Evolutionary conservation across 805 yeast species (phyloP).

Genomic region (Pichia pseudocactophila): DNA sequence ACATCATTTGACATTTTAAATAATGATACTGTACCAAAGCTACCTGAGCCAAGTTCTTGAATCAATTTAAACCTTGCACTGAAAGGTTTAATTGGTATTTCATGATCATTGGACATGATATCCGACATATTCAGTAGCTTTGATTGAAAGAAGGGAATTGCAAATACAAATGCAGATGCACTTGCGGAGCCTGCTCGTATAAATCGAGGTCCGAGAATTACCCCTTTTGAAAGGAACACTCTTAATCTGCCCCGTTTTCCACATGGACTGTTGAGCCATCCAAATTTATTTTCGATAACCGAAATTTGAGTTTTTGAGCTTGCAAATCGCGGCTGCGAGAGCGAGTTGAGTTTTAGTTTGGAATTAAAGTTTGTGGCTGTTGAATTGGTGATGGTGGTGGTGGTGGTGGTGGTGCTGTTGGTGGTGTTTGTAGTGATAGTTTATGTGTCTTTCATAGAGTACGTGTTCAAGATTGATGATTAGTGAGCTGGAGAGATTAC

Average conservation of each 20-base stretch:
- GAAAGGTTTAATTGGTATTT: constrained; percentile 34
- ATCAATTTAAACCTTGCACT: constrained; percentile 39
- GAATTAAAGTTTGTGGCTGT: background rate
- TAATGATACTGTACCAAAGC: constrained; percentile 63
- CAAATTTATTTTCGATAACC: too few relatives aligned
- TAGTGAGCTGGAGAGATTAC: constrained; percentile 14
- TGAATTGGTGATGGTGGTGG: background rate
- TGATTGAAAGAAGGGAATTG: too few relatives aligned
- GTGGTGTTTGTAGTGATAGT: too few relatives aligned
- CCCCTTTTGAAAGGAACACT: constrained; percentile 1
- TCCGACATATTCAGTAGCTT: too few relatives aligned
- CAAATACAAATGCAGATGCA: background rate
- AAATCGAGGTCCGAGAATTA: background rate
- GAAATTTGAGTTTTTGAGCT: too few relatives aligned
- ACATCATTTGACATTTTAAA: constrained; percentile 39
- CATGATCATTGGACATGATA: background rate
- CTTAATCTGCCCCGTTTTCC: background rate
- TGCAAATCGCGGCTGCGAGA: too few relatives aligned
- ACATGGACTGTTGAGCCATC: too few relatives aligned
- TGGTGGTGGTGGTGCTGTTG: too few relatives aligned
- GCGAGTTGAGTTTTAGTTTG: too few relatives aligned
- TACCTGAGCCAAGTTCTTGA: constrained; percentile 58
- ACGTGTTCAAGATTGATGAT: constrained; percentile 6
- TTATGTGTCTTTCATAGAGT: too few relatives aligned
- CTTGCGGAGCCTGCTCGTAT: background rate